Evolutionary conservation across 352 stramenopile genomes (phyloP).

Genomic region (Pilasporangium apinafurcum): DNA sequence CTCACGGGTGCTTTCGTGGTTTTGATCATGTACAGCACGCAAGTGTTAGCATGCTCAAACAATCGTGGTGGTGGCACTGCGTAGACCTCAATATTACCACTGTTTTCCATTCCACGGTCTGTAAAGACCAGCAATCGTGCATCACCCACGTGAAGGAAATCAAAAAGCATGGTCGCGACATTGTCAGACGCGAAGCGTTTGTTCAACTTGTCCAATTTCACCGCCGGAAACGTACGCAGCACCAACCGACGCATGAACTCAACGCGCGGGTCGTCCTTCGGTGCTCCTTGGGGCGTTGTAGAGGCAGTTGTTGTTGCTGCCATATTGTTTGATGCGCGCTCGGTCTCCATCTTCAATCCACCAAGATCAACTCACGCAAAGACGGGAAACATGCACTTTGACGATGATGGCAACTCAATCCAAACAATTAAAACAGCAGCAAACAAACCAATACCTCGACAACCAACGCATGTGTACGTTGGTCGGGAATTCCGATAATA

Average conservation of each 20-base stretch:
- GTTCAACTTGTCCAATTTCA: slow-evolving; percentile 50
- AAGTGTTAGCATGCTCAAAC: slow-evolving; percentile 21
- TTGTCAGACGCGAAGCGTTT: slow-evolving; percentile 55
- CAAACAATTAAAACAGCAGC: too few species aligned
- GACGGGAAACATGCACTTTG: too few species aligned
- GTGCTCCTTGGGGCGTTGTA: too few species aligned
- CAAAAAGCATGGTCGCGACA: slow-evolving; percentile 56
- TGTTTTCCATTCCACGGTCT: slow-evolving; percentile 56
- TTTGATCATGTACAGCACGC: slow-evolving; percentile 76
- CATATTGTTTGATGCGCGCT: too few species aligned
- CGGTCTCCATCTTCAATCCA: too few species aligned
- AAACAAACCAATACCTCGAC: too few species aligned
- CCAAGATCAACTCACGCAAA: too few species aligned
- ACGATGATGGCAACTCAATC: too few species aligned
- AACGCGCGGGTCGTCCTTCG: slow-evolving; percentile 52
- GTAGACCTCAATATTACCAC: slow-evolving; percentile 52
- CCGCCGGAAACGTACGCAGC: slow-evolving; percentile 55
- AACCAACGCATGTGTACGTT: too few species aligned
- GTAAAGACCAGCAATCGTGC: slow-evolving; percentile 59
- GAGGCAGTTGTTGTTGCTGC: too few species aligned
- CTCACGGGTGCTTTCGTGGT: slow-evolving; percentile 58
- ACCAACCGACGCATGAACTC: slow-evolving; percentile 63
- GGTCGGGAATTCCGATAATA: too few species aligned
- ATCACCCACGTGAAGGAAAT: slow-evolving; percentile 64
- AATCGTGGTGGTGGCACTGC: slow-evolving; percentile 41